phyloP scores from a whole-genome alignment of 129 eudicot genomes.

The Flaveria linearis region DNA sequence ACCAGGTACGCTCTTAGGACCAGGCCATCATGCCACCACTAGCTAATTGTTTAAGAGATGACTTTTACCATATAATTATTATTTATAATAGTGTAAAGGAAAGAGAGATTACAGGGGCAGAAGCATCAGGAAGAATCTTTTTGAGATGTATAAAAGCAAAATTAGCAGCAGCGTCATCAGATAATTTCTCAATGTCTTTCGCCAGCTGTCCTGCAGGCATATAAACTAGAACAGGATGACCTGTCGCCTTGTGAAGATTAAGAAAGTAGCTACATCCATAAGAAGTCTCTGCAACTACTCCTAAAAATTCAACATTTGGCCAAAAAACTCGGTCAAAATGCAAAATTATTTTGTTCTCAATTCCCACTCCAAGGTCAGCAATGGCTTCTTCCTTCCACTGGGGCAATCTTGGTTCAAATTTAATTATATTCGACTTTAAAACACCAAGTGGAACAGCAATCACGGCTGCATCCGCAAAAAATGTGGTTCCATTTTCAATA shows the following conservation, averaged over 20 bases:
- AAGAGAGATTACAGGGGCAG: slow-evolving; percentile 63
- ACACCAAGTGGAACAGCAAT: slow-evolving; percentile 96
- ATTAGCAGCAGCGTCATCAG: slow-evolving; percentile 89
- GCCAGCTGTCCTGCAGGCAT: slow-evolving; percentile 99
- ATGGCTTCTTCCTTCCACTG: slow-evolving; percentile 94
- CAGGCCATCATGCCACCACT: neutral
- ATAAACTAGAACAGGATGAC: slow-evolving; percentile 89
- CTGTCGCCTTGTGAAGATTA: slow-evolving; percentile 97
- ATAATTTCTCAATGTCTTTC: slow-evolving; percentile 79
- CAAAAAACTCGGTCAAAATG: slow-evolving; percentile 91
- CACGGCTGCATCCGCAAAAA: slow-evolving; percentile 84
- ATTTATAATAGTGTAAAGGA: neutral
- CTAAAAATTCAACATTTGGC: slow-evolving; percentile 98
- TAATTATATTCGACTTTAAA: slow-evolving; percentile 62
- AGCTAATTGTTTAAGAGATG: neutral
- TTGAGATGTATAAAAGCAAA: slow-evolving; percentile 82
- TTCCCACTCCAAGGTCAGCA: slow-evolving; percentile 87
- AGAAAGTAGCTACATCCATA: slow-evolving; percentile 93
- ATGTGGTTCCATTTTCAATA: slow-evolving; percentile 69
- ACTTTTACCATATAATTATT: neutral
- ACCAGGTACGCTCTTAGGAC: no score
- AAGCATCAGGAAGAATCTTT: slow-evolving; percentile 91
- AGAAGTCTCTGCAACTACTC: slow-evolving; percentile 94
- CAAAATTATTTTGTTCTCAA: slow-evolving; percentile 86
- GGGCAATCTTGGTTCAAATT: slow-evolving; percentile 94